These are phyloP conservation scores for Cercospora berteroae DNA, from an alignment of 2,329 filamentous ascomycete genomes.

Conservation along the genomic window DNA sequence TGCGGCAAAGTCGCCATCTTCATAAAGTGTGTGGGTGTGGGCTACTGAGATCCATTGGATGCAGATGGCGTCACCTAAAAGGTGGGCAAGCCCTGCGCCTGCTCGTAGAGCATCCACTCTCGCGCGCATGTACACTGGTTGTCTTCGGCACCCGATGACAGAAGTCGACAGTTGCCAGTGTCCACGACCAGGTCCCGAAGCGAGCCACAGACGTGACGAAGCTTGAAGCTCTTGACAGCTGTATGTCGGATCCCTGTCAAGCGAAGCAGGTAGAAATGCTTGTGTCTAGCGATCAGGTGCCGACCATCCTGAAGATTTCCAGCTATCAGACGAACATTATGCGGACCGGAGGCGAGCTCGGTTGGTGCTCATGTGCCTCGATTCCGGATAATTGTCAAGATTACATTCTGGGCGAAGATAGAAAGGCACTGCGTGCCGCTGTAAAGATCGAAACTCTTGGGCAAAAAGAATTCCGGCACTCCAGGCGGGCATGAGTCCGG, in stretches of 20 bases:
- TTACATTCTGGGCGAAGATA: not conserved
- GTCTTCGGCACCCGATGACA: not conserved
- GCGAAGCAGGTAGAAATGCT: not conserved
- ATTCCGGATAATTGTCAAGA: no score
- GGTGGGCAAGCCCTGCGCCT: not conserved
- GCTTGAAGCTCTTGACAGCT: not conserved
- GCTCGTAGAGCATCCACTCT: not conserved
- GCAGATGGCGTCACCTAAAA: not conserved
- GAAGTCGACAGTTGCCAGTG: not conserved
- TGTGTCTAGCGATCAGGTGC: not conserved
- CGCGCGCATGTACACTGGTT: not conserved
- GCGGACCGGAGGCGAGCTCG: not conserved
- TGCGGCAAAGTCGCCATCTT: not conserved
- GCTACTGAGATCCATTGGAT: not conserved
- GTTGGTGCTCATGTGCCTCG: not conserved
- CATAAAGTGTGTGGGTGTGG: not conserved
- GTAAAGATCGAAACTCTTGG: not conserved
- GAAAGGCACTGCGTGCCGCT: not conserved
- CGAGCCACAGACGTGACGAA: not conserved
- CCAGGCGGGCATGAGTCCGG: not conserved
- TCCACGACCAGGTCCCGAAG: not conserved
- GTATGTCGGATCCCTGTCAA: not conserved
- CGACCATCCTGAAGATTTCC: not conserved
- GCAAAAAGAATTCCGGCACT: not conserved
- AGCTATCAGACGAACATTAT: not conserved